Percentiles rank a stretch among this genome's conserved stretches.
Evolutionary conservation across 2,329 filamentous ascomycete species (phyloP).

Genomic region (Sarocladium strictum): DNA sequence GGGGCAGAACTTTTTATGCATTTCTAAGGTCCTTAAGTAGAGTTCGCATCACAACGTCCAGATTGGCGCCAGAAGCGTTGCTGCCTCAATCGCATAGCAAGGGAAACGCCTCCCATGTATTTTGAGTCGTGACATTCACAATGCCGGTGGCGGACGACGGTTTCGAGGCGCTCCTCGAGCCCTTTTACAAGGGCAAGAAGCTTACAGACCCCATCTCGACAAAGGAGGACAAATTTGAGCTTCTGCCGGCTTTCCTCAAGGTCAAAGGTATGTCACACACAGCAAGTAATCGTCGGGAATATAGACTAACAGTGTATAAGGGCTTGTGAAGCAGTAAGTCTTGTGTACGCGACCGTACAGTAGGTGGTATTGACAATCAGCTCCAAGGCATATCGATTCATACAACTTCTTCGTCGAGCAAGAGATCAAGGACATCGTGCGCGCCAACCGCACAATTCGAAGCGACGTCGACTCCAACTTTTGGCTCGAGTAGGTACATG

Average conservation of each 20-base stretch:
- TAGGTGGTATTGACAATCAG: slow-evolving; percentile 10
- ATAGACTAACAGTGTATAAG: neutral
- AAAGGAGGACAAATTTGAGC: slow-evolving; percentile 87
- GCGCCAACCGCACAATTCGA: slow-evolving; percentile 79
- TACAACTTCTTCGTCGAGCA: slow-evolving; percentile 98
- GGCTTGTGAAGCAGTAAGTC: slow-evolving; percentile 67
- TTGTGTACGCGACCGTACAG: neutral
- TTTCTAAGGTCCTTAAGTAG: neutral
- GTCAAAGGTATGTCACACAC: slow-evolving; percentile 62
- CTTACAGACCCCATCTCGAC: slow-evolving; percentile 59
- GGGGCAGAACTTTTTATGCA: slow-evolving; percentile 17
- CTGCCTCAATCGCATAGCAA: neutral
- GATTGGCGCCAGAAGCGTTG: neutral
- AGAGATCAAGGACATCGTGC: slow-evolving; percentile 93
- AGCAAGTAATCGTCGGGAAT: slow-evolving; percentile 42
- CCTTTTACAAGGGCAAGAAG: slow-evolving; percentile 63
- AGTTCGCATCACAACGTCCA: neutral
- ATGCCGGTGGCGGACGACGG: slow-evolving; percentile 56
- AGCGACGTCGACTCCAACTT: slow-evolving; percentile 93
- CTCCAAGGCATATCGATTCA: slow-evolving; percentile 75
- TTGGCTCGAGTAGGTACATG: slow-evolving; percentile 61
- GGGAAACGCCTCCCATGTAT: slow-evolving; percentile 20
- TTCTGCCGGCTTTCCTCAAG: slow-evolving; percentile 94
- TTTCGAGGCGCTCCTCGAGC: slow-evolving; percentile 61
- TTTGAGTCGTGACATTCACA: slow-evolving; percentile 24